Evolutionary conservation across 768 basidiomycete genomes (phyloP), one percentile per base, ranked within the genome.

Genomic region (Calocybe gangraenosa): DNA sequence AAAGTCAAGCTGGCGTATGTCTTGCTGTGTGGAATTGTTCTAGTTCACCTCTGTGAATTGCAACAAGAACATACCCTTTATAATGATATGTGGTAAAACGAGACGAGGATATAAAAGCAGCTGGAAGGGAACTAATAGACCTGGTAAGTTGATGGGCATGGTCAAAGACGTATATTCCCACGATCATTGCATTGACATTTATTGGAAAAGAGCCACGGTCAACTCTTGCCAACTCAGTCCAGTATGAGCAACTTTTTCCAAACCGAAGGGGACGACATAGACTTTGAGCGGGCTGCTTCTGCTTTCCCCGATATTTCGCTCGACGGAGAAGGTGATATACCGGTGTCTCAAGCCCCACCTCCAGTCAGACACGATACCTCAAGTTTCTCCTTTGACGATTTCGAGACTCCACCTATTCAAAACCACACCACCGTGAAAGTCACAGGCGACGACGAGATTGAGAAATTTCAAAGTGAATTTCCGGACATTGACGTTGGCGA

Each of bases 1-100:
- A 71, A 91, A 92, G 64, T 94, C 80, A 56, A 94, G 73, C 52
- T 84, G 75, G 72, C 89, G 87, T 56, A 94, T 90, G 60, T 90
- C 90, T 88, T 74, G 60, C 82, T 84, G 68, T 52, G 65, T 56
- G 42, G 51, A 41, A 49, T 37, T 49, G 43, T 50, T 59, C 42
- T 49, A 40, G 37, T 3, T 46, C 20, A 34, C 7, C 18, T 18
- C 10, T n/a, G 28, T 20, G 18, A 31, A 44, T 14, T 19, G 34
- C n/a, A n/a, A 21, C 8, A 35, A 37, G 42, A 28, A 20, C 33
- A 59, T 57, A 89, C 88, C 86, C 78, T 78, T 79, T 6, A 91
- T 75, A 1, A 65, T 52, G 2, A 92, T 48, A 44, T 69, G 68
- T n/a, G 88, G 89, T 9, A 90, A 60, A 10, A 84, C 69, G 1